Evolutionary conservation across 768 basidiomycete species (phyloP), one percentile per base, ranked within the genome.

Genomic region (Rubroboletus pulcherrimus): DNA sequence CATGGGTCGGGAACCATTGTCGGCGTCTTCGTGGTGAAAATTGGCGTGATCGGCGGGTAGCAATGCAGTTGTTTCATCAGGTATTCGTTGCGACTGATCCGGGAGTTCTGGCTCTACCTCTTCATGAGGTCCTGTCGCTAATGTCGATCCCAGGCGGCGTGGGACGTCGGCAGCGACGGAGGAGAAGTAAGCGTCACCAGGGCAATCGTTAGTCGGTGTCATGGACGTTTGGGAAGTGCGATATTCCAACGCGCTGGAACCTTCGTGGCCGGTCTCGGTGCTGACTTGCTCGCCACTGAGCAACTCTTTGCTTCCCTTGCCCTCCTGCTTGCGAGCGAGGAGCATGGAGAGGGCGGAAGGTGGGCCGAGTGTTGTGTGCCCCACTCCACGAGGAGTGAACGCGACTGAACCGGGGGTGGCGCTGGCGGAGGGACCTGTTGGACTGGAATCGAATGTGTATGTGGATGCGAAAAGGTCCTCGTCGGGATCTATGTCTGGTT

Each of bases 311-410:
- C 40, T 53, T 33, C 42, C 30, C 4, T 55, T 61, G 17, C 14
- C 45, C 2, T 55, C 58, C 21, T 56, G 51, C 34, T 59, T 64
- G 3, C 52, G 69, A 5, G 73, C 62, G 55, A 74, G 65, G 43
- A 76, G 68, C 35, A 74, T 46, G n/a, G 75, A 75, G 35, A 74
- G 65, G 11, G 65, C 70, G 4, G 75, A 76, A 35, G 72, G 71
- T 15, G 57, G 58, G 1, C 49, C 64, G 19, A 60, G 48, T 35
- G 59, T 40, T 56, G 63, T 44, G 66, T 69, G 40, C 24, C 57
- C 58, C n/a, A 54, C 9, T 35, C 55, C 49, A 19, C 68, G 72
- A 26, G 67, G 58, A n/a, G 66, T 65, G 45, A 62, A 64, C 35
- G 7, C 31, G 19, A 55, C 56, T 7, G 66, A 59, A 3, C 47